Evolutionary conservation across 306 rosid species (phyloP), one percentile per base, ranked within the genome.

Genomic region (Rosa persica): DNA sequence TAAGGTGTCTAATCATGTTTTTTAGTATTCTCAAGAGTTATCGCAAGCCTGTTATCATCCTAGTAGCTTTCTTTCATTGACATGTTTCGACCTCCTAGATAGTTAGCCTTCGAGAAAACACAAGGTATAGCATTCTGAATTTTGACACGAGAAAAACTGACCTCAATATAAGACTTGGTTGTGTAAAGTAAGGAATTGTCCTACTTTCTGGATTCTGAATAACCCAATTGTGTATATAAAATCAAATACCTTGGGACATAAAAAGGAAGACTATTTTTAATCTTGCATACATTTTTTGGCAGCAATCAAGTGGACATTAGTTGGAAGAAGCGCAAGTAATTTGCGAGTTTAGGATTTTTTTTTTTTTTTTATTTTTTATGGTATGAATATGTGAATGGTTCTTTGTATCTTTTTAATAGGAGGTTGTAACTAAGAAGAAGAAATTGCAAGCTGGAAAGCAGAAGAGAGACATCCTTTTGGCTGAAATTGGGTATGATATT

Each of bases 401-500:
- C 4, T 10, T 66, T 79, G 68, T 73, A 13, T 27, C 16, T 34
- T 55, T 77, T 49, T 66, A 67, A 73, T 83, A 92, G 97, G 93
- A 87, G 44, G 70, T 66, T 83, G 89, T 85, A 74, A 80, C 86
- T 12, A 85, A 73, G 79, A 89, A 85, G 74, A 87, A 74, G 81
- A 90, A 80, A 85, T 27, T 83, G 84, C 72, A 70, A 68, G 39
- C 38, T 15, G 72, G 72, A 8, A 79, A 46, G 51, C 80, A 30
- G 75, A 87, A 75, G 47, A 78, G 78, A 83, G 84, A 80, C 5
- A 65, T 46, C 70, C 93, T 92, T 66, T 12, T 51, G 34, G 78
- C 85, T 0, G 92, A 92, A 89, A 89, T 87, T 77, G 36, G 88
- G 97, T 89, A 83, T 66, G 86, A 64, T 70, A 62, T 43, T 61